Evolutionary conservation across 176 grass and related monocot genomes (phyloP).

Genomic region (Alloteropsis semialata): DNA sequence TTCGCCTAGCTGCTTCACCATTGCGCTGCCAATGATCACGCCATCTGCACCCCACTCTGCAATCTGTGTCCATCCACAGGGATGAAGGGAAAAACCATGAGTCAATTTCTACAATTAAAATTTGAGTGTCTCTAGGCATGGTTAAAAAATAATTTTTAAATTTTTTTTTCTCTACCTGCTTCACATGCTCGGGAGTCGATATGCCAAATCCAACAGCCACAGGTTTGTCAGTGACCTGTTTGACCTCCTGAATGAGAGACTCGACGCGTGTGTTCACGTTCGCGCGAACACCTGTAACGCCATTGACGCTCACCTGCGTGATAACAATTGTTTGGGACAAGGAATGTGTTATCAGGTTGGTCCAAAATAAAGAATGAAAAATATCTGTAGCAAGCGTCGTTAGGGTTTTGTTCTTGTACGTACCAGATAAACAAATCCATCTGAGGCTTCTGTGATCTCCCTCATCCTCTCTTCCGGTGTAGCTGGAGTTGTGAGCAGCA

Average conservation of each 20-base stretch:
- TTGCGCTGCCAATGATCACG: slow-evolving; percentile 78
- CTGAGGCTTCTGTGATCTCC: slow-evolving; percentile 53
- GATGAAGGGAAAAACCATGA: background rate
- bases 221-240: slow-evolving; percentile 65
- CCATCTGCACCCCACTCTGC: slow-evolving; percentile 78
- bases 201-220: slow-evolving; percentile 95
- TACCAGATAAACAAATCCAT: slow-evolving; percentile 82
- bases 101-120: background rate
- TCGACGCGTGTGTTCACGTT: slow-evolving; percentile 57
- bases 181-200: slow-evolving; percentile 66
- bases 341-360: background rate
- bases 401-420: background rate
- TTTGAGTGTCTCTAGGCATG: background rate
- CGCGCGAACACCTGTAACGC: slow-evolving; percentile 65
- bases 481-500: slow-evolving; percentile 67
- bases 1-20: slow-evolving; percentile 73
- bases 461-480: slow-evolving; percentile 68
- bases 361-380: too few relatives aligned
- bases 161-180: slow-evolving; percentile 40
- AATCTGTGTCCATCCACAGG: slow-evolving; percentile 31
- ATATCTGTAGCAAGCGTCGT: background rate
- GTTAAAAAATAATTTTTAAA: background rate
- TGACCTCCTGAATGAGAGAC: slow-evolving; percentile 70
- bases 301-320: slow-evolving; percentile 55
- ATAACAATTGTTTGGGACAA: too few relatives aligned